Evolutionary conservation across 768 basidiomycete genomes (phyloP), one percentile per base, ranked within the genome.

Genomic region (Boletus rubropictus): DNA sequence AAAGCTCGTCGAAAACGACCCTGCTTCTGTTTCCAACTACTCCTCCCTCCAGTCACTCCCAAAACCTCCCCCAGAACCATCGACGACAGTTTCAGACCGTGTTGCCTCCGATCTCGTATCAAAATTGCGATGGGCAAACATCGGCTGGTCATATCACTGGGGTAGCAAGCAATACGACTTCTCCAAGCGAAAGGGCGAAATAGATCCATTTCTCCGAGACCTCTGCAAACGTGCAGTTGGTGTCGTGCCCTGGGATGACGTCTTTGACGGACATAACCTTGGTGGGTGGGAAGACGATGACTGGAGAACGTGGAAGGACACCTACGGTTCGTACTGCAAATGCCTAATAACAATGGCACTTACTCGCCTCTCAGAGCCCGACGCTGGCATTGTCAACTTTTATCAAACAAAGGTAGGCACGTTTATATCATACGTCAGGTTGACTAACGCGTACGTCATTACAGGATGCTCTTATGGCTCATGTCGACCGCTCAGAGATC

Each of bases 121-220:
- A 5, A 93, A 89, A 62, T 64, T 99, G 39, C 78, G 95, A 39
- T 99, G 95, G 95, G 86, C 91, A 2, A 98, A 95, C 58, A 86
- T 99, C 40, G 95, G 95, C 9, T 89, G 88, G 82, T 89, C 79
- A 43, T 99, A 99, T 66, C 91, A 98, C 70, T 97, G 95, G 95
- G 88, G 89, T 3, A 88, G 82, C 24, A 99, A 98, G 59, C 84
- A 88, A 49, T 99, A 99, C 61, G 90, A 96, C 59, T 93, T 96
- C 55, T 76, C 80, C 1, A 81, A 76, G 43, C 79, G 80, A 3
- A 80, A 78, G 47, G 83, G 79, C 0, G 71, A 72, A 0, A 80
- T 97, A 37, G 79, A 84, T 39, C 54, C 67, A 2, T 68, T 72
- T 7, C 61, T 95, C 28, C 68, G 73, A 10, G 57, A 70, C 7